Evolutionary conservation across 2,329 filamentous ascomycete genomes (phyloP), one percentile per base, ranked within the genome.

Genomic region (Elsinoe fawcettii): DNA sequence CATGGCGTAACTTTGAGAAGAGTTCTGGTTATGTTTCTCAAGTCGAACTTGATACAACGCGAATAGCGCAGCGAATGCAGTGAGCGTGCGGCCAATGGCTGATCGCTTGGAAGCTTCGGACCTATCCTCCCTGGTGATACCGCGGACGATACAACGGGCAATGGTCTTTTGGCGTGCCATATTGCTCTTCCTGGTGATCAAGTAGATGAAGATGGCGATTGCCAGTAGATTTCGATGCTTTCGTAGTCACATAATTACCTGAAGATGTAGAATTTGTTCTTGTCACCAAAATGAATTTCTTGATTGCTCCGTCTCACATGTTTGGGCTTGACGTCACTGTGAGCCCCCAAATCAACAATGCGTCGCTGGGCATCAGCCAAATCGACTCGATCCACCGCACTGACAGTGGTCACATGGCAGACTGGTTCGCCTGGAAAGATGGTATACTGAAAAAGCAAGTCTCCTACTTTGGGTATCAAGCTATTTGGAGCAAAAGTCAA

Each of bases 1-100:
- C 70, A 5, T 71, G 71, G 6, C 82, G 75, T 9, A 85, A 70
- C 12, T 72, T 74, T 7, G 67, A 68, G 65, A 85, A 85, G 0
- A 79, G 64, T 2, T 74, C 71, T 2, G 73, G 69, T 6, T 25
- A 23, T 49, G 41, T 18, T 37, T 56, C 7, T 23, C 36, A 20
- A 60, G 34, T 2, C 27, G 39, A 11, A 61, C 22, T 34, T 58
- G 44, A 32, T 51, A 61, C 2, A 61, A 20, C 2, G 56, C 44
- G 37, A 61, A 61, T 30, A 61, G 51, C 3, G 53, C 56, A 11
- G 43, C 56, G 22, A 61, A 47, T 5, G 53, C 51, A 5, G 51
- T 23, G 1, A 61, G 22, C 7, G 57, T 32, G 3, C 56, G 58
- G 5, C 53, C 43, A 9, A 58, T 27, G 14, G 57, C 22, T 16